Evolutionary conservation across 192 early-diverging fungal genomes (phyloP).

Genomic region (Haplosporangium gracile): DNA sequence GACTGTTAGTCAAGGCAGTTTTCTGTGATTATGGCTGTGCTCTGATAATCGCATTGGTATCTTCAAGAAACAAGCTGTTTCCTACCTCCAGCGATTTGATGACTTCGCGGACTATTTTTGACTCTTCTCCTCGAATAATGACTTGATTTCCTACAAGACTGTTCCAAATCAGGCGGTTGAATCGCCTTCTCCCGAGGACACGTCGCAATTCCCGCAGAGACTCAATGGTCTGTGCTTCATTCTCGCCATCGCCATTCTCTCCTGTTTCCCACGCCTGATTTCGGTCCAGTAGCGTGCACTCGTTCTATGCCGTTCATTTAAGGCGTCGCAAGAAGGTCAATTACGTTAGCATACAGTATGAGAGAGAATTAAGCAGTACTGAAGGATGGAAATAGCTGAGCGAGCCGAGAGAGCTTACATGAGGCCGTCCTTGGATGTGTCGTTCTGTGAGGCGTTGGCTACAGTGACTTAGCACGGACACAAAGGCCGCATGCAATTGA

Average conservation of each 20-base stretch:
- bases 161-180: constrained; percentile 49
- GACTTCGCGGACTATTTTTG: constrained; percentile 31
- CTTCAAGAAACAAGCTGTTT: background rate
- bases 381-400: background rate
- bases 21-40: background rate
- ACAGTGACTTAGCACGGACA: constrained; percentile 71
- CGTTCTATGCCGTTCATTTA: constrained; percentile 15
- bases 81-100: constrained; percentile 37
- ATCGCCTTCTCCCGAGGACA: constrained; percentile 25
- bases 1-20: background rate
- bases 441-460: constrained; percentile 64
- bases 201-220: constrained; percentile 40
- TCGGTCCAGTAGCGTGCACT: constrained; percentile 8
- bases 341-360: background rate
- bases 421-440: constrained; percentile 61
- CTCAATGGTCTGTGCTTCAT: constrained; percentile 17
- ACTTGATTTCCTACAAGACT: constrained; percentile 46
- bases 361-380: background rate
- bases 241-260: background rate
- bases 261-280: constrained; percentile 10
- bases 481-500: constrained; percentile 72
- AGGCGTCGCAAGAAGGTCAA: background rate
- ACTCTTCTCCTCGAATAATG: constrained; percentile 41
- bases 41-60: too few relatives aligned
- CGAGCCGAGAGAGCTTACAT: constrained; percentile 44